Percentiles rank a stretch among this genome's conserved stretches.
Evolutionary conservation across 306 rosid genomes (phyloP).

Genomic region (Fragaria nilgerrensis): DNA sequence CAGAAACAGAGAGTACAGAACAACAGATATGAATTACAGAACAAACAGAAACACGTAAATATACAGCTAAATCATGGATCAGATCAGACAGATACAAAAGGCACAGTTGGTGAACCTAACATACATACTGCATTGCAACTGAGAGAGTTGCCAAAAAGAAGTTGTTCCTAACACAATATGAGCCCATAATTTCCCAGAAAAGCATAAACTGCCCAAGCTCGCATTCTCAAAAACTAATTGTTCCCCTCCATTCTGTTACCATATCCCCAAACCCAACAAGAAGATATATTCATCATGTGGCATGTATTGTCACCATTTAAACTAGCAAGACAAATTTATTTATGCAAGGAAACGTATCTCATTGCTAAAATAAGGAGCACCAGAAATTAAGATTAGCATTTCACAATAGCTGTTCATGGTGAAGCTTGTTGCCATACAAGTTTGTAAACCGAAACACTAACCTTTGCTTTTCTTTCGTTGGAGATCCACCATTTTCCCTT

Average conservation of each 20-base stretch:
- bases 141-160: background rate
- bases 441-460: conserved; percentile 28
- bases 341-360: background rate
- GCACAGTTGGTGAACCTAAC: background rate
- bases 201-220: background rate
- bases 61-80: background rate
- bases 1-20: background rate
- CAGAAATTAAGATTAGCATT: background rate
- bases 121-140: background rate
- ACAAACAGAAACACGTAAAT: background rate
- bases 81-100: background rate
- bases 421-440: background rate
- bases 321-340: background rate
- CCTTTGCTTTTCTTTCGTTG: conserved; percentile 99
- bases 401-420: background rate
- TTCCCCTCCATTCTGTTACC: background rate
- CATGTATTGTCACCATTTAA: background rate
- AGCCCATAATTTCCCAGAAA: background rate
- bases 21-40: background rate
- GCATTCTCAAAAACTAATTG: background rate
- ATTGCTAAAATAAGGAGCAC: background rate
- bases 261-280: background rate
- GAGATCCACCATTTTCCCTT: conserved; percentile 83
- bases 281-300: background rate
- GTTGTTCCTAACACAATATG: background rate